Evolutionary conservation across 139 green algal species (phyloP).

Genomic region (Micromonas pusilla): DNA sequence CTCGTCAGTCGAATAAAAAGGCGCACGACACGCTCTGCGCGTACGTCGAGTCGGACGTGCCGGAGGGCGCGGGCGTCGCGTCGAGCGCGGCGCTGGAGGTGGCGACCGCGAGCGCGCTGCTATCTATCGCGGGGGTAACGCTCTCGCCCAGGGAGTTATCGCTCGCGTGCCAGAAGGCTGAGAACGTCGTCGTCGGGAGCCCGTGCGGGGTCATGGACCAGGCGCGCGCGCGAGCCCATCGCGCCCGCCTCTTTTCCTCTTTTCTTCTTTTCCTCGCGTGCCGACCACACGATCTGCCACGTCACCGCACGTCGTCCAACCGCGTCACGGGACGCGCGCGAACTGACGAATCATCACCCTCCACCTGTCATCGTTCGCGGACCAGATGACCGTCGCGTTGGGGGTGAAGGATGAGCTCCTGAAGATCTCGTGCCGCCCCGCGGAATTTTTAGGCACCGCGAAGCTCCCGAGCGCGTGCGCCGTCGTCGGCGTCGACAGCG

Average conservation of each 20-base stretch:
- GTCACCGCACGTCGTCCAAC: too few relatives aligned
- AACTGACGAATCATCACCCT: too few relatives aligned
- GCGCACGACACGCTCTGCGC: too few relatives aligned
- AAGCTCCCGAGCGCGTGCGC: conserved; percentile 54
- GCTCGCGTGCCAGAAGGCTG: conserved; percentile 76
- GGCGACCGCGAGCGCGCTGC: conserved; percentile 58
- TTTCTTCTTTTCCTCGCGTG: too few relatives aligned
- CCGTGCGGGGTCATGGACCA: conserved; percentile 97
- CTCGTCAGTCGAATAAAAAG: too few relatives aligned
- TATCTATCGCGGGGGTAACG: conserved; percentile 7
- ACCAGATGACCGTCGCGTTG: conserved; percentile 44
- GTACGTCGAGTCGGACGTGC: conserved; percentile 52
- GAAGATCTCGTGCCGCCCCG: conserved; percentile 75
- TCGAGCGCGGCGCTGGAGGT: conserved; percentile 88
- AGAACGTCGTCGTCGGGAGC: conserved; percentile 87
- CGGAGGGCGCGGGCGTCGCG: conserved; percentile 87
- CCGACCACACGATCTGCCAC: too few relatives aligned
- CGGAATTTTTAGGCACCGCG: conserved; percentile 57
- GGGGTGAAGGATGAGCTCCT: conserved; percentile 64
- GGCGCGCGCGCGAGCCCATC: too few relatives aligned
- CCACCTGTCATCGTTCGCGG: too few relatives aligned
- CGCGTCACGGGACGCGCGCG: too few relatives aligned
- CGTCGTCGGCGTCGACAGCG: conserved; percentile 83
- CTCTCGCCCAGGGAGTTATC: conserved; percentile 46
- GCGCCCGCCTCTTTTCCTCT: too few relatives aligned